A percentile compares a stretch with the other conserved stretches of the same genome.
These are phyloP conservation scores for Cercospora canescens DNA, from an alignment of 2,329 filamentous ascomycete species.

Conservation along the genomic window DNA sequence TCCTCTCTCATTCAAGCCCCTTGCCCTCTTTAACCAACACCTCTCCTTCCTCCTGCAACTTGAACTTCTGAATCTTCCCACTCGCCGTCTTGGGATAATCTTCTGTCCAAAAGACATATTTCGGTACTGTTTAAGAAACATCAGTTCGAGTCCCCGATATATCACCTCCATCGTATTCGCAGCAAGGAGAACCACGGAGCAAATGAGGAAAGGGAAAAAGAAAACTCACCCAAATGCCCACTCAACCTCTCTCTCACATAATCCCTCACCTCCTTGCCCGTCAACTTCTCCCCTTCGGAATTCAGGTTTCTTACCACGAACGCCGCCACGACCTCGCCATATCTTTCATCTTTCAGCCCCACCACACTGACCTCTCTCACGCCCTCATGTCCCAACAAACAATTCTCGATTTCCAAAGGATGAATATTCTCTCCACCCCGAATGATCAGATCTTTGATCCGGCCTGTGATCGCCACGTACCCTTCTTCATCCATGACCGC, in stretches of 20 bases:
- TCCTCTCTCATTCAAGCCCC: conserved; percentile 17
- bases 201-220: conserved; percentile 5
- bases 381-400: conserved; percentile 69
- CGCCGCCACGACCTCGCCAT: conserved; percentile 84
- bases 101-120: conserved; percentile 82
- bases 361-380: conserved; percentile 80
- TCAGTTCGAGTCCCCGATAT: neutral
- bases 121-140: conserved; percentile 62
- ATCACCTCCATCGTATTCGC: no score
- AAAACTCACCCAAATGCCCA: conserved; percentile 66
- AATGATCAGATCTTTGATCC: conserved; percentile 95
- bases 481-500: conserved; percentile 80
- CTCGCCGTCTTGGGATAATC: conserved; percentile 94
- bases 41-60: conserved; percentile 68
- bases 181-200: neutral
- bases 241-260: conserved; percentile 73
- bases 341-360: conserved; percentile 75
- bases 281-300: conserved; percentile 44
- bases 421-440: conserved; percentile 95
- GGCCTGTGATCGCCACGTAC: conserved; percentile 83
- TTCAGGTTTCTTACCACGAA: conserved; percentile 65
- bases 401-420: conserved; percentile 89
- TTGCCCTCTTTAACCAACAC: conserved; percentile 46
- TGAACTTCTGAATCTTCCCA: conserved; percentile 96
- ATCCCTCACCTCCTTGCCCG: conserved; percentile 59